phyloP scores from a whole-genome alignment of 108 stramenopile species.

The Chaetoceros tenuissimus region DNA sequence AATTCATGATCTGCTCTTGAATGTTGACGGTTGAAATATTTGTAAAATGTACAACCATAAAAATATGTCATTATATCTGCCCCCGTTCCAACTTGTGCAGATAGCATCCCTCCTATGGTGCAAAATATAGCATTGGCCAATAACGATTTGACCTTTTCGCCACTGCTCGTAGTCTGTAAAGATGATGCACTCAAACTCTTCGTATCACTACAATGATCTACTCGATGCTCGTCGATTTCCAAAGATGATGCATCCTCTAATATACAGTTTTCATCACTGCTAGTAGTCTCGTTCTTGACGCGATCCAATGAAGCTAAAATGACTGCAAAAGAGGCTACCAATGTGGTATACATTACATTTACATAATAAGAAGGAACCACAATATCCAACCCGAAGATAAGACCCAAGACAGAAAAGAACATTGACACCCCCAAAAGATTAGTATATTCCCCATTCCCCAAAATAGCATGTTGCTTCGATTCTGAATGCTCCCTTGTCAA shows the following conservation, averaged over 20 bases:
- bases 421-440: neutral
- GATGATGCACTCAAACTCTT: too few species aligned
- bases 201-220: too few species aligned
- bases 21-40: too few species aligned
- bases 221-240: too few species aligned
- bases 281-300: too few species aligned
- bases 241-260: too few species aligned
- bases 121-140: too few species aligned
- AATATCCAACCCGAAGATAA: conserved; percentile 1
- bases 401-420: conserved; percentile 3
- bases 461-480: conserved; percentile 1
- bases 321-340: conserved; percentile 6
- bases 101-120: conserved; percentile 4
- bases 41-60: conserved; percentile 1
- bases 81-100: conserved; percentile 11
- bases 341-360: conserved; percentile 5
- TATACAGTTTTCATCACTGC: too few species aligned
- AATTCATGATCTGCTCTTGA: conserved; percentile 3
- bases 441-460: conserved; percentile 5
- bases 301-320: conserved; percentile 6
- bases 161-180: too few species aligned
- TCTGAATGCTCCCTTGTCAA: too few species aligned
- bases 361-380: conserved; percentile 3
- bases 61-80: conserved; percentile 7
- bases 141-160: too few species aligned